These are phyloP conservation scores for Quambalaria eucalypti DNA, from an alignment of 1,284 basidiomycete genomes.

Conservation along the genomic window DNA sequence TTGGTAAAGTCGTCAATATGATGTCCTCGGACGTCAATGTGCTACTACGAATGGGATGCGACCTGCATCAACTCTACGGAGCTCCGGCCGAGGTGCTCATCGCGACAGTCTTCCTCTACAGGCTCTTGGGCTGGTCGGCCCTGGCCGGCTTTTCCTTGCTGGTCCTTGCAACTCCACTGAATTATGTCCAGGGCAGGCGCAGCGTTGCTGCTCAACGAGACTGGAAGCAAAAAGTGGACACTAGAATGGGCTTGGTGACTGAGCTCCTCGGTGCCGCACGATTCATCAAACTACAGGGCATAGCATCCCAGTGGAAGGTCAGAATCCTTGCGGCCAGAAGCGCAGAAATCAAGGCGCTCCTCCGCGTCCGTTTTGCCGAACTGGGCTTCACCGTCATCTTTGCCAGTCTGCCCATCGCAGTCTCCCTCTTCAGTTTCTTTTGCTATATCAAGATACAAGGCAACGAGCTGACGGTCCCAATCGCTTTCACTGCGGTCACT, in stretches of 20 bases:
- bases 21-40: constrained; percentile 49
- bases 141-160: constrained; percentile 15
- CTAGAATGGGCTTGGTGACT: constrained; percentile 72
- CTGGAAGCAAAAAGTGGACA: constrained; percentile 65
- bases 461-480: constrained; percentile 15
- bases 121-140: constrained; percentile 23
- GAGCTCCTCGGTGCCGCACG: constrained; percentile 64
- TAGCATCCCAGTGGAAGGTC: constrained; percentile 15
- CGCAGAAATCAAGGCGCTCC: constrained; percentile 8
- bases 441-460: constrained; percentile 9
- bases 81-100: constrained; percentile 57
- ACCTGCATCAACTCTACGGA: constrained; percentile 54
- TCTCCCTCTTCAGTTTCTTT: constrained; percentile 21
- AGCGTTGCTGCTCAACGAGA: constrained; percentile 57
- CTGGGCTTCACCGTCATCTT: constrained; percentile 13
- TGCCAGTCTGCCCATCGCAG: constrained; percentile 14
- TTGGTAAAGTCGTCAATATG: constrained; percentile 52
- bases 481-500: constrained; percentile 25
- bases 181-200: constrained; percentile 6
- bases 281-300: constrained; percentile 59
- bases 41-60: constrained; percentile 48
- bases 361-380: neutral
- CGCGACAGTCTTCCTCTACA: constrained; percentile 19
- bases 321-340: constrained; percentile 10
- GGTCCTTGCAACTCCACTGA: constrained; percentile 16